phyloP scores from a whole-genome alignment of 2,329 filamentous ascomycete genomes.

The Pseudogymnoascus sp. region DNA sequence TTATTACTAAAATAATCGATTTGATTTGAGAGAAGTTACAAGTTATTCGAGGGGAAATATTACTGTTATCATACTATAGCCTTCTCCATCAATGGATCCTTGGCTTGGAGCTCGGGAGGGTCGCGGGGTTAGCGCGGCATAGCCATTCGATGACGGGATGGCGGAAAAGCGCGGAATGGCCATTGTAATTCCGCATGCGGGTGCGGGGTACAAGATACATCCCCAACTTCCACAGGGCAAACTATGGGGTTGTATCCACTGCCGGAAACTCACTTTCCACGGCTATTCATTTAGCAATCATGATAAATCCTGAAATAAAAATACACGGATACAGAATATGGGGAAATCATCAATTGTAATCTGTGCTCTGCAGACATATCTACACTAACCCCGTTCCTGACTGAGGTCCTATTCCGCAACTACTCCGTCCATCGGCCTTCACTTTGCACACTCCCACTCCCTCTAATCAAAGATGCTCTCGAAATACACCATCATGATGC shows the following conservation, averaged over 20 bases:
- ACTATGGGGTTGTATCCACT: constrained; percentile 1
- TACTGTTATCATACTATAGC: constrained; percentile 3
- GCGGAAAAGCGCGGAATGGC: neutral
- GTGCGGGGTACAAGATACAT: constrained; percentile 3
- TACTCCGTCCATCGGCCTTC: neutral
- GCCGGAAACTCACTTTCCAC: neutral
- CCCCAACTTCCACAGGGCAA: neutral
- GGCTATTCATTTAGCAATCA: neutral
- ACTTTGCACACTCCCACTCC: neutral
- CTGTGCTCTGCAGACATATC: neutral
- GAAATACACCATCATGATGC: constrained; percentile 21
- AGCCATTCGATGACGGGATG: constrained; percentile 2
- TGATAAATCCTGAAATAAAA: neutral
- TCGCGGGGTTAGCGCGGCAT: constrained; percentile 8
- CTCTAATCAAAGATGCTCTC: constrained; percentile 10
- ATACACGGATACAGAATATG: neutral
- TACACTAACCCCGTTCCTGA: neutral
- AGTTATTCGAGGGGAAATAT: neutral
- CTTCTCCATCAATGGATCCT: neutral
- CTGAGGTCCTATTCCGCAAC: neutral
- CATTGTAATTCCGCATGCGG: neutral
- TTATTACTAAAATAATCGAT: neutral
- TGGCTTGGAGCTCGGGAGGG: neutral
- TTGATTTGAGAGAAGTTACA: neutral
- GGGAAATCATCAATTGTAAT: neutral